phyloP scores from a whole-genome alignment of 129 eudicot species.

The Escallonia rubra region DNA sequence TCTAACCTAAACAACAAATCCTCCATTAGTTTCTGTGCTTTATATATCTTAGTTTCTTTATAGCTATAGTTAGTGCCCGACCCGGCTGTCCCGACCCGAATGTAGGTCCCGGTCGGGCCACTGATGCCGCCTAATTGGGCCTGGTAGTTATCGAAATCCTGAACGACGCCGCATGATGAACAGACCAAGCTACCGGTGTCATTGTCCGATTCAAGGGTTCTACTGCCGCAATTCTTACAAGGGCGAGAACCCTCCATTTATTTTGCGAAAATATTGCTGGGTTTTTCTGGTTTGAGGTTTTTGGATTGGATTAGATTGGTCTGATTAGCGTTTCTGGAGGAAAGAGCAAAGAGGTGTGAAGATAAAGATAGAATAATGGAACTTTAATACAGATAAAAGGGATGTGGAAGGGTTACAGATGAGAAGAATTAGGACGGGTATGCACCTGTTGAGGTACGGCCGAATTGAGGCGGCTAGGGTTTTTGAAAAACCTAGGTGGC shows the following conservation, averaged over 20 bases:
- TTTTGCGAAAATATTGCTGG: neutral
- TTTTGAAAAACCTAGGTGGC: too few species aligned
- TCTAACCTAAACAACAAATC: constrained; percentile 29
- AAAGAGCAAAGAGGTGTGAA: too few species aligned
- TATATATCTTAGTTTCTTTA: constrained; percentile 34
- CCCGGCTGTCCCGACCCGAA: constrained; percentile 52
- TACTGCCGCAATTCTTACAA: constrained; percentile 44
- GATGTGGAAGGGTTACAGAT: too few species aligned
- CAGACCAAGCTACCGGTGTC: constrained; percentile 38
- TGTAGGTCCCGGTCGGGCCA: constrained; percentile 50
- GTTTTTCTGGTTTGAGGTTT: neutral
- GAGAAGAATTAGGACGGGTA: too few species aligned
- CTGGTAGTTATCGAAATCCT: constrained; percentile 42
- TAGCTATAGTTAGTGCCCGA: constrained; percentile 28
- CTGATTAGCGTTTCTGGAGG: too few species aligned
- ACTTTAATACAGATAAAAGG: too few species aligned
- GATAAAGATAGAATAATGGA: too few species aligned
- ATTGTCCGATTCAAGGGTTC: constrained; percentile 31
- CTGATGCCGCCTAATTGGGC: constrained; percentile 42
- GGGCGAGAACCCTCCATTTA: constrained; percentile 24
- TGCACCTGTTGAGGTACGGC: too few species aligned
- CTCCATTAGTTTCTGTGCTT: constrained; percentile 33
- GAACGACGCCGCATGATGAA: constrained; percentile 51
- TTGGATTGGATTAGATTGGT: too few species aligned
- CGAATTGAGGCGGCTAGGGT: too few species aligned